Evolutionary conservation across 2,329 filamentous ascomycete genomes (phyloP).

Genomic region (Colletotrichum sojae): DNA sequence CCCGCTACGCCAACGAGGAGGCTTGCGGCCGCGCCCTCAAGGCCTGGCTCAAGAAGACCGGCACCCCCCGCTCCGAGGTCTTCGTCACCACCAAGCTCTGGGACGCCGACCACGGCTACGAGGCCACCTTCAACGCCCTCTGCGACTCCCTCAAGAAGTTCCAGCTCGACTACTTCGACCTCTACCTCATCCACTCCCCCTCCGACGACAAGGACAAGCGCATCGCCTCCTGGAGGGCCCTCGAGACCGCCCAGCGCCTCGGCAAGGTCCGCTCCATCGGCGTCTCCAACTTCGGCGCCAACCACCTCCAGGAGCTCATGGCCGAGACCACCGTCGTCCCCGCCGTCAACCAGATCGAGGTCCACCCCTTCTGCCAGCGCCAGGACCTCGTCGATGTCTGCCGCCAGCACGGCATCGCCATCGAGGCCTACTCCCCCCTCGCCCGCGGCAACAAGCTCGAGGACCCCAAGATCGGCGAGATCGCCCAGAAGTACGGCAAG

Average conservation of each 20-base stretch:
- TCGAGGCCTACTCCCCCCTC: slow-evolving; percentile 48
- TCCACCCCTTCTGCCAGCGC: slow-evolving; percentile 73
- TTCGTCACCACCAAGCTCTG: slow-evolving; percentile 57
- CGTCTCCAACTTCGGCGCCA: slow-evolving; percentile 52
- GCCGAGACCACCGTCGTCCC: slow-evolving; percentile 61
- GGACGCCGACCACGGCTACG: slow-evolving; percentile 51
- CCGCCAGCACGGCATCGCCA: slow-evolving; percentile 79
- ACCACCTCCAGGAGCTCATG: slow-evolving; percentile 53
- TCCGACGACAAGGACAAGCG: slow-evolving; percentile 74
- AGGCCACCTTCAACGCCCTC: slow-evolving; percentile 52
- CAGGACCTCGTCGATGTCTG: slow-evolving; percentile 59
- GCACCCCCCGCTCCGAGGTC: slow-evolving; percentile 51
- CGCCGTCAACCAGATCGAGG: slow-evolving; percentile 72
- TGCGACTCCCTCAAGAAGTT: slow-evolving; percentile 61
- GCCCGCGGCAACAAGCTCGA: slow-evolving; percentile 68
- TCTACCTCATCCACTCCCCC: slow-evolving; percentile 74
- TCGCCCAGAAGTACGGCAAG: slow-evolving; percentile 69
- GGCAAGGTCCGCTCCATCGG: slow-evolving; percentile 65
- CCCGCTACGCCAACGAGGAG: slow-evolving; percentile 51
- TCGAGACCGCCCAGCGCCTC: slow-evolving; percentile 41
- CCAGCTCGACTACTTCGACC: slow-evolving; percentile 64
- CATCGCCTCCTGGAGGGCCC: slow-evolving; percentile 60
- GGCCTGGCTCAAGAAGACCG: slow-evolving; percentile 45
- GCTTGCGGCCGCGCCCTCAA: slow-evolving; percentile 67
- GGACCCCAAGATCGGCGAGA: slow-evolving; percentile 66